A percentile compares a stretch with the other conserved stretches of the same genome.
Evolutionary conservation across 2,329 filamentous ascomycete genomes (phyloP).

Genomic region (Alternaria tenuissima): DNA sequence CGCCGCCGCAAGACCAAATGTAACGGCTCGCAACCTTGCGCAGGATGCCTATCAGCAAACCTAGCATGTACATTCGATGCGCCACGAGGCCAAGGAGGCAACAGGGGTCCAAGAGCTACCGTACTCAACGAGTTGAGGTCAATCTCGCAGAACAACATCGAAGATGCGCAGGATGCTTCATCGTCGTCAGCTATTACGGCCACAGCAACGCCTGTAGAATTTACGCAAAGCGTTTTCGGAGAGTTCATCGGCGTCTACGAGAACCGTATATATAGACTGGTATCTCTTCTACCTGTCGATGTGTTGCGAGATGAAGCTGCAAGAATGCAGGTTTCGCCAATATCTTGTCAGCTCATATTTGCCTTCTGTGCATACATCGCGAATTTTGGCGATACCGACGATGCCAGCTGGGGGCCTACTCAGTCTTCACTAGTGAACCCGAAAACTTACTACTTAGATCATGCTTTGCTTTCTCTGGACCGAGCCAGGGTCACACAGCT

Average conservation of each 20-base stretch:
- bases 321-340: constrained; percentile 26
- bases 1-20: constrained; percentile 79
- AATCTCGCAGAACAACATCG: constrained; percentile 57
- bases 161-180: background rate
- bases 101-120: constrained; percentile 62
- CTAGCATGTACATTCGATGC: constrained; percentile 44
- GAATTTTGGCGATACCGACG: constrained; percentile 31
- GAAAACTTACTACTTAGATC: constrained; percentile 28
- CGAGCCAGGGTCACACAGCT: constrained; percentile 29
- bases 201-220: background rate
- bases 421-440: background rate
- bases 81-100: constrained; percentile 18
- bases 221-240: constrained; percentile 65
- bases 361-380: constrained; percentile 51
- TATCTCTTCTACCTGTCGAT: constrained; percentile 40
- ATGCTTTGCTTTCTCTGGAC: constrained; percentile 31
- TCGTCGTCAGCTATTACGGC: background rate
- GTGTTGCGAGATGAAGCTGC: constrained; percentile 34
- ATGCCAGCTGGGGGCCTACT: background rate
- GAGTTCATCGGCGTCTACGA: constrained; percentile 75
- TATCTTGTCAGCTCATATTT: constrained; percentile 44
- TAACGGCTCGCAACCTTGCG: constrained; percentile 74
- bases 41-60: constrained; percentile 70
- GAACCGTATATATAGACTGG: constrained; percentile 68
- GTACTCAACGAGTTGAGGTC: constrained; percentile 77